These are phyloP conservation scores for Vararia minispora DNA, from an alignment of 768 basidiomycete species.

Conservation along the genomic window DNA sequence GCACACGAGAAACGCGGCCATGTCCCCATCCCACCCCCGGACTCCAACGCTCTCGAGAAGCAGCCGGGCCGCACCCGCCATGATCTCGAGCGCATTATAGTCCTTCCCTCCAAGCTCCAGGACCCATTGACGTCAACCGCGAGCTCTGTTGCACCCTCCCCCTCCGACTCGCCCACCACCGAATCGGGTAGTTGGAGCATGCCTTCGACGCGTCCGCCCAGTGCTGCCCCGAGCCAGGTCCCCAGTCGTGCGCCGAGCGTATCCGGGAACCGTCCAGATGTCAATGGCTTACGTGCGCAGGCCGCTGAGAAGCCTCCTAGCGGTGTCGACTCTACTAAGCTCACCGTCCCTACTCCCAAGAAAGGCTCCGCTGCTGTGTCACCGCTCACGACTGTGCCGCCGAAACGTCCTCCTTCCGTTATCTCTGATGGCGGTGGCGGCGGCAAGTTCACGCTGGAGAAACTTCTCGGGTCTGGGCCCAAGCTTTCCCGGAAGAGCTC, in stretches of 20 bases:
- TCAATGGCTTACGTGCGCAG: too few species aligned
- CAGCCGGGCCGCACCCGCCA: constrained; percentile 37
- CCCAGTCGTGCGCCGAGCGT: constrained; percentile 30
- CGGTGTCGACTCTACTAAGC: constrained; percentile 4
- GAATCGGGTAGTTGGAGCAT: constrained; percentile 51
- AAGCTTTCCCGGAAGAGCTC: constrained; percentile 67
- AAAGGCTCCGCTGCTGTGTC: constrained; percentile 2
- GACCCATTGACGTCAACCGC: constrained; percentile 27
- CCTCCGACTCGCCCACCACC: constrained; percentile 35
- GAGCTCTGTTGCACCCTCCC: constrained; percentile 26
- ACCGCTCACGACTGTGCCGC: constrained; percentile 20
- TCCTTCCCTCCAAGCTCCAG: constrained; percentile 16
- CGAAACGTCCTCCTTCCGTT: constrained; percentile 29
- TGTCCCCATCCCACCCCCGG: constrained; percentile 42
- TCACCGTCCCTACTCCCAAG: constrained; percentile 4
- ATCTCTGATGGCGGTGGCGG: constrained; percentile 44
- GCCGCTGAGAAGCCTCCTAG: too few species aligned
- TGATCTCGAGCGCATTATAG: constrained; percentile 27
- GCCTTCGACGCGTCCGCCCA: constrained; percentile 52
- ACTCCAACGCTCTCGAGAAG: constrained; percentile 35
- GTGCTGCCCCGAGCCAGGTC: constrained; percentile 37
- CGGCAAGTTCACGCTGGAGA: constrained; percentile 78
- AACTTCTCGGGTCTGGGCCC: constrained; percentile 62
- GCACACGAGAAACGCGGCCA: constrained; percentile 16
- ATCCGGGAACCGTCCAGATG: constrained; percentile 13